Conservation (phyloP, 2,329 filamentous ascomycete species). For the Akanthomyces dipterigenus region DNA sequence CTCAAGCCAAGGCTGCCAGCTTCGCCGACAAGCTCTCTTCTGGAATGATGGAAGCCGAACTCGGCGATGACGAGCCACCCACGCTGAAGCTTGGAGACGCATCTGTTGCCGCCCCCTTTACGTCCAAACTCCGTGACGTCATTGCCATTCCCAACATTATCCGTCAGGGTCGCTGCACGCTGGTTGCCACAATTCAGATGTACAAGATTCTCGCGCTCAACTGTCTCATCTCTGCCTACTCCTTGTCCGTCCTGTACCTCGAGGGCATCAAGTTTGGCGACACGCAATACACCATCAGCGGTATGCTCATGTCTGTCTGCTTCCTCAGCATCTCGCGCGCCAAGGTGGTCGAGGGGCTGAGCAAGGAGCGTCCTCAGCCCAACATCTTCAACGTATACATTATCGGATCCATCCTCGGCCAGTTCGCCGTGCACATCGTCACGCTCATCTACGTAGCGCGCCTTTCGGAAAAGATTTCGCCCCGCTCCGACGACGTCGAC, state of each 20-base stretch:
- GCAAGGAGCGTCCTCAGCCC: constrained; percentile 93
- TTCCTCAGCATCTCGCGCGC: constrained; percentile 98
- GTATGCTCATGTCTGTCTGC: constrained; percentile 99
- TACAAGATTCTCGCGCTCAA: constrained; percentile 99
- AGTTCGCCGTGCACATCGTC: constrained; percentile 91
- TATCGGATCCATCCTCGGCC: constrained; percentile 92
- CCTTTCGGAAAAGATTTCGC: constrained; percentile 78
- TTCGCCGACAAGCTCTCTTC: constrained; percentile 82
- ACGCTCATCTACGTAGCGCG: constrained; percentile 92
- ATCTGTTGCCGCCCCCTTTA: constrained; percentile 94
- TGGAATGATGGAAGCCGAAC: constrained; percentile 82
- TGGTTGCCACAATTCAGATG: constrained; percentile 99
- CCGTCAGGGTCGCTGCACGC: constrained; percentile 91
- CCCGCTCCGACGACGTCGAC: constrained; percentile 62
- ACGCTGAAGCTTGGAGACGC: constrained; percentile 96
- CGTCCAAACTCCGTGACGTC: constrained; percentile 94
- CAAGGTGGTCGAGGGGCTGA: constrained; percentile 88
- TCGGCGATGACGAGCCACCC: constrained; percentile 85
- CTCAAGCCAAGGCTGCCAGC: constrained; percentile 63
- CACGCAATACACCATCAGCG: constrained; percentile 95
- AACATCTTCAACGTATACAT: constrained; percentile 99
- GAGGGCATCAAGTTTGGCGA: constrained; percentile 99
- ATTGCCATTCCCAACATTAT: constrained; percentile 98
- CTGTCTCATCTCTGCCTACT: constrained; percentile 97
- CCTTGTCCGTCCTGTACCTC: constrained; percentile 88